Base-by-base conservation (phyloP, 495 filamentous ascomycete species). In the Sporormia fimetaria region DNA sequence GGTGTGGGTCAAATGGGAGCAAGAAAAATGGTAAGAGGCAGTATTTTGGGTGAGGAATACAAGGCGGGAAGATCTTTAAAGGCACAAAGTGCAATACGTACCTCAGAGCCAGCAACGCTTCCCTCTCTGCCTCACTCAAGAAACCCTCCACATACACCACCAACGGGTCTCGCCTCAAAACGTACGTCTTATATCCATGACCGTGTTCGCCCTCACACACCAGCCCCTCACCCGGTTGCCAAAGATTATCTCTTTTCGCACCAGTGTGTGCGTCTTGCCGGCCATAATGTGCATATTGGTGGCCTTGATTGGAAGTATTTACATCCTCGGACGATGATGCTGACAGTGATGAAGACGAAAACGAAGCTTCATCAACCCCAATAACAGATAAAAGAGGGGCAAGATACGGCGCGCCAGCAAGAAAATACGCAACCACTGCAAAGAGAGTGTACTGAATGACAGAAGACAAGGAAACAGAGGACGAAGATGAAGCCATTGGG, bases 81-180 rank as follows among this genome's bases (percentile, higher is more conserved):
- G 26, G 23, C 20, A 44, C 21, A 39, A 22, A 18, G 31, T 25
- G 6, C 27, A 34, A 5, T 29, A 27, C 32, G 15, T 62, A 74
- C 73, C 68, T 73, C 20, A 69, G 58, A 4, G 63, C 44, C 2
- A 75, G 51, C 6, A 78, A 44, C 46, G 73, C 67, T 14, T 63
- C 59, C 3, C 66, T 63, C 54, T 78, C 74, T 0, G 50, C 38
- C 3, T 47, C 52, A 10, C 60, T 65, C 17, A 77, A 48, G 55
- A 77, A 77, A 41, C 62, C 57, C 55, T 71, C 64, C 34, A 77
- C 65, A 52, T 77, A 77, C 5, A 75, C 61, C 20, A 77, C 57
- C 37, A 77, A 48, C 3, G 73, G 73, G 9, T 70, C 60, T 11
- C 59, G 57, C 6, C 63, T 67, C 8, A 78, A 58, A 1, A 76